Evolutionary conservation across 2,329 filamentous ascomycete species (phyloP).

Genomic region (Harringtonia aguacate): DNA sequence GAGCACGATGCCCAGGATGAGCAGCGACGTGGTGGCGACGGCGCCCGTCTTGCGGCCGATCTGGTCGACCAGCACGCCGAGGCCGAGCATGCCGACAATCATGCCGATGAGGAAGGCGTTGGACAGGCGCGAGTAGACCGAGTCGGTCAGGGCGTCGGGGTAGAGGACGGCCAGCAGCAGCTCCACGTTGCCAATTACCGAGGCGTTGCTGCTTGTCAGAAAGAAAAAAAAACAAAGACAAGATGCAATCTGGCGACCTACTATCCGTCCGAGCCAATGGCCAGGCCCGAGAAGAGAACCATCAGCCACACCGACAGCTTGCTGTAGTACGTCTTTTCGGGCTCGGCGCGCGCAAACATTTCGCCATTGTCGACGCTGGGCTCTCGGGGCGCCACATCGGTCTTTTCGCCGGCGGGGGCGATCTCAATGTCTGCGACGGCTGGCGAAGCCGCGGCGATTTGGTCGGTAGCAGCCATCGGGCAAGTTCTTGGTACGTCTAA

Average conservation of each 20-base stretch:
- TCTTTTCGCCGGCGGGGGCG: too few relatives aligned
- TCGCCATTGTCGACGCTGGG: not conserved
- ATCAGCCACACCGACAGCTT: constrained; percentile 30
- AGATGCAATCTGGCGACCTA: constrained; percentile 12
- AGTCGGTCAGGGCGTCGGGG: constrained; percentile 27
- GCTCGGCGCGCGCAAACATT: not conserved
- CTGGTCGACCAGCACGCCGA: constrained; percentile 38
- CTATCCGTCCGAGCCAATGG: constrained; percentile 34
- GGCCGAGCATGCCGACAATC: constrained; percentile 44
- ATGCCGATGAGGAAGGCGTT: constrained; percentile 46
- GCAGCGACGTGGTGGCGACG: constrained; percentile 31
- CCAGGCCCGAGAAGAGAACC: constrained; percentile 33
- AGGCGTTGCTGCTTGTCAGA: constrained; percentile 22
- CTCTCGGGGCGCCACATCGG: too few relatives aligned
- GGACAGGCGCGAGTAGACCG: constrained; percentile 38
- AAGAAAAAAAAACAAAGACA: constrained; percentile 1
- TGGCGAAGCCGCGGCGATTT: too few relatives aligned
- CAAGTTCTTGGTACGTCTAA: too few relatives aligned
- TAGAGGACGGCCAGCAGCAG: constrained; percentile 29
- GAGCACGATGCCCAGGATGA: constrained; percentile 31
- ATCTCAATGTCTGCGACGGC: too few relatives aligned
- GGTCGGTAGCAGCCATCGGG: too few relatives aligned
- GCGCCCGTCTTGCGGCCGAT: constrained; percentile 38
- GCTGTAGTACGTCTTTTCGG: constrained; percentile 19
- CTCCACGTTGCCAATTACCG: constrained; percentile 33